A percentile compares a stretch with the other conserved stretches of the same genome.
Conservation (phyloP, 352 stramenopile species). For the Phytophthora ramorum region DNA sequence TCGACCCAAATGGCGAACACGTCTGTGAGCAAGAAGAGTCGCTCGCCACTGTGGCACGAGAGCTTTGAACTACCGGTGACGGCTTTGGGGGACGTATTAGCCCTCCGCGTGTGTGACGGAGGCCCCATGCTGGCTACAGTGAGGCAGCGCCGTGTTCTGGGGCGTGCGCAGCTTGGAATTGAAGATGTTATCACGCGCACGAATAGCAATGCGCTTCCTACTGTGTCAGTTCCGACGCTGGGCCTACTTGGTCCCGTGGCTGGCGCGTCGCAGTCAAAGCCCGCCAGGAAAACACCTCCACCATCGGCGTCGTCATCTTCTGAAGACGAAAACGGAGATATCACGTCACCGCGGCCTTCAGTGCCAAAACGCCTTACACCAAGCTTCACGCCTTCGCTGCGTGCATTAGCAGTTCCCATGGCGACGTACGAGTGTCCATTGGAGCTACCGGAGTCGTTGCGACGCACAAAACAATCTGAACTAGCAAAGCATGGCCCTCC, state of each 20-base stretch:
- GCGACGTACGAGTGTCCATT: conserved; percentile 72
- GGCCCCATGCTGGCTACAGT: conserved; percentile 31
- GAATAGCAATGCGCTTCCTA: conserved; percentile 9
- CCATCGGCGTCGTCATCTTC: conserved; percentile 21
- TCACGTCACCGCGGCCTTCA: conserved; percentile 2
- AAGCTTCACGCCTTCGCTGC: conserved; percentile 2
- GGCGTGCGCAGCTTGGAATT: conserved; percentile 47
- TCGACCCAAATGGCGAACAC: conserved; percentile 47
- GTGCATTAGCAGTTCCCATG: conserved; percentile 42
- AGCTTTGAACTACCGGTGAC: conserved; percentile 60
- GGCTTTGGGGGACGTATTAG: conserved; percentile 56
- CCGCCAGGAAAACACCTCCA: conserved; percentile 2
- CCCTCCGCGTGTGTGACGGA: conserved; percentile 64
- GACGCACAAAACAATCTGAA: conserved; percentile 47
- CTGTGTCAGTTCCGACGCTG: not conserved
- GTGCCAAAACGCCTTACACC: conserved; percentile 10
- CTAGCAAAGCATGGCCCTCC: conserved; percentile 57
- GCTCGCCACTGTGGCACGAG: conserved; percentile 67
- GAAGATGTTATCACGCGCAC: conserved; percentile 55
- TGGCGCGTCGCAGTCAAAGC: conserved; percentile 8
- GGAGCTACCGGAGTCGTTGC: conserved; percentile 59
- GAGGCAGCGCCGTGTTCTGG: conserved; percentile 56
- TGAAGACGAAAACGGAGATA: conserved; percentile 18
- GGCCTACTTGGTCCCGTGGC: not conserved
- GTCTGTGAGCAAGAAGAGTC: conserved; percentile 66